Evolutionary conservation across 306 rosid genomes (phyloP).

Genomic region (Quercus dentata): DNA sequence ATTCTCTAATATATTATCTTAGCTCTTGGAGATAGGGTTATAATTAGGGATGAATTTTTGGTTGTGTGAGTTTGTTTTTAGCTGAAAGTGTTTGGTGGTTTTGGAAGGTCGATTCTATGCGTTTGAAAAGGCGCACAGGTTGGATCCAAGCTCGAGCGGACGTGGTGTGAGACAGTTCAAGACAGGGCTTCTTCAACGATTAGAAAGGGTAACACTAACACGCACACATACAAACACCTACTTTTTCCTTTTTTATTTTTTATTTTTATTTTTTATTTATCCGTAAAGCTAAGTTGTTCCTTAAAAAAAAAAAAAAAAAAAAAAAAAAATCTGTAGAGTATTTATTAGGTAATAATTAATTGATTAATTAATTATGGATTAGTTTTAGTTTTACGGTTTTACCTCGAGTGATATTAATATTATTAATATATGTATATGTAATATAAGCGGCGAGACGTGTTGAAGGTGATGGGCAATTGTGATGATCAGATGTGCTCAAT

Average conservation of each 20-base stretch:
- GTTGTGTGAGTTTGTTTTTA: background rate
- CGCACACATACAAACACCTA: background rate
- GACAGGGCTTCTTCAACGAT: constrained; percentile 72
- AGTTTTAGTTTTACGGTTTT: too few relatives aligned
- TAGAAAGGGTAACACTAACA: constrained; percentile 64
- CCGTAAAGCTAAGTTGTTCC: too few relatives aligned
- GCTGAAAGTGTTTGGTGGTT: background rate
- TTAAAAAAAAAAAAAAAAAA: too few relatives aligned
- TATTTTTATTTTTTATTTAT: background rate
- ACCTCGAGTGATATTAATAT: too few relatives aligned
- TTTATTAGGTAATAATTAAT: too few relatives aligned
- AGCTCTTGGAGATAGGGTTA: too few relatives aligned
- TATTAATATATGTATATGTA: too few relatives aligned
- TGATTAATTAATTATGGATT: too few relatives aligned
- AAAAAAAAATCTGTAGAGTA: too few relatives aligned
- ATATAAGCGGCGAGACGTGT: too few relatives aligned
- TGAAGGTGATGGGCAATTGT: too few relatives aligned
- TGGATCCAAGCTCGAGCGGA: constrained; percentile 86
- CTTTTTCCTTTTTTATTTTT: background rate
- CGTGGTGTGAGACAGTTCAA: constrained; percentile 99
- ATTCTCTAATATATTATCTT: background rate
- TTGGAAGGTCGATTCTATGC: constrained; percentile 90
- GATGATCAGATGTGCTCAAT: too few relatives aligned
- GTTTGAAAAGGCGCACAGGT: constrained; percentile 93
- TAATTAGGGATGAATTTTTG: background rate